A percentile compares a stretch with the other conserved stretches of the same genome.
phyloP scores from a whole-genome alignment of 805 yeast genomes.

The Teunomyces aglyptinius region DNA sequence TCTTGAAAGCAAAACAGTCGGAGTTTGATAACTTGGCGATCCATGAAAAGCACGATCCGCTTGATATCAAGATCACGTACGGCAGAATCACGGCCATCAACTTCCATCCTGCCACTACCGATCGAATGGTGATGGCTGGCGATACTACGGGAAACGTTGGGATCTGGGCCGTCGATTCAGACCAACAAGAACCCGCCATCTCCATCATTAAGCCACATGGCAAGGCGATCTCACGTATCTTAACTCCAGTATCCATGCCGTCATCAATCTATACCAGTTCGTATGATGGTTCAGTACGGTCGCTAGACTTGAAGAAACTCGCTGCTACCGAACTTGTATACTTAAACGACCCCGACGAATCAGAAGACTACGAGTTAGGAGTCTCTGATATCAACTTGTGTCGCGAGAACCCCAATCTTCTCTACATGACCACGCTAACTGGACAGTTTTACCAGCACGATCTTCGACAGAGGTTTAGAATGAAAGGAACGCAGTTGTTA shows the following conservation, averaged over 20 bases:
- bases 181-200: constrained; percentile 47
- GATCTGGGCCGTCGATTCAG: constrained; percentile 74
- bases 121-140: constrained; percentile 74
- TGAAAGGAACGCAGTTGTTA: constrained; percentile 30
- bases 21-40: constrained; percentile 52
- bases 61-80: constrained; percentile 65
- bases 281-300: constrained; percentile 85
- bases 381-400: constrained; percentile 71
- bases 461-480: constrained; percentile 46
- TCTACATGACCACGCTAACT: constrained; percentile 72
- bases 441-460: constrained; percentile 84
- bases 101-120: constrained; percentile 71
- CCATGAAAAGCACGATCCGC: constrained; percentile 60
- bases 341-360: constrained; percentile 51
- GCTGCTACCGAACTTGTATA: constrained; percentile 51
- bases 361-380: constrained; percentile 46
- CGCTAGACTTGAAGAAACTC: constrained; percentile 62
- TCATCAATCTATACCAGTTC: constrained; percentile 65
- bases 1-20: constrained; percentile 48
- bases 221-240: constrained; percentile 64
- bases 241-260: constrained; percentile 49
- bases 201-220: constrained; percentile 73
- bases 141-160: constrained; percentile 88
- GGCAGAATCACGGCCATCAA: constrained; percentile 71
- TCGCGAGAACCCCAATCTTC: constrained; percentile 44